Percentiles rank a stretch among this genome's conserved stretches.
phyloP scores from a whole-genome alignment of 2,329 filamentous ascomycete genomes.

The Aspergillus brunneoviolaceus region DNA sequence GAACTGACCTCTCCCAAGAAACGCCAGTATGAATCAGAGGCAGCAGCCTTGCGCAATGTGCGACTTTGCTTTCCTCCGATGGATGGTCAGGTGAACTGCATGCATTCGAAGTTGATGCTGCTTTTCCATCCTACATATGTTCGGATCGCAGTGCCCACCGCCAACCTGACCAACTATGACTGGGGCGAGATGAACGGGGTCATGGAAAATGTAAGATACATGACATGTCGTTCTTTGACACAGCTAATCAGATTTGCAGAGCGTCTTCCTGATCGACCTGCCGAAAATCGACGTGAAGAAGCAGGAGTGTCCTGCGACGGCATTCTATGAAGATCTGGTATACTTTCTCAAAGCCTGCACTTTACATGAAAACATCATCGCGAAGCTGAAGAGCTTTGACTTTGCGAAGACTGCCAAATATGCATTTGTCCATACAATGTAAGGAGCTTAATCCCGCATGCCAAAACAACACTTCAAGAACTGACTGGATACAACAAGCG shows the following conservation, averaged over 20 bases:
- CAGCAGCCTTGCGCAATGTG: conserved; percentile 52
- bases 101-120: conserved; percentile 94
- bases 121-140: conserved; percentile 74
- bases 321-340: conserved; percentile 69
- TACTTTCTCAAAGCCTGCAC: conserved; percentile 69
- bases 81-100: conserved; percentile 66
- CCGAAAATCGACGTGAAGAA: conserved; percentile 50
- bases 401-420: conserved; percentile 70
- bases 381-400: conserved; percentile 75
- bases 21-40: conserved; percentile 40
- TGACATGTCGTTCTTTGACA: background rate
- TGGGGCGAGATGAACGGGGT: conserved; percentile 77
- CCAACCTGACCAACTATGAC: conserved; percentile 81
- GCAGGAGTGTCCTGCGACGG: conserved; percentile 36
- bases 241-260: conserved; percentile 44
- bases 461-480: background rate
- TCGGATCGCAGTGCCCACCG: conserved; percentile 80
- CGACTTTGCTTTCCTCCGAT: conserved; percentile 79
- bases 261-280: conserved; percentile 88
- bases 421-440: conserved; percentile 85
- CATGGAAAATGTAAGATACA: conserved; percentile 72
- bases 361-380: conserved; percentile 62
- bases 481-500: conserved; percentile 42
- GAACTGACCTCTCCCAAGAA: conserved; percentile 28
- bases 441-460: conserved; percentile 33